Conservation (phyloP, 805 yeast species). For the Candida insectorum region DNA sequence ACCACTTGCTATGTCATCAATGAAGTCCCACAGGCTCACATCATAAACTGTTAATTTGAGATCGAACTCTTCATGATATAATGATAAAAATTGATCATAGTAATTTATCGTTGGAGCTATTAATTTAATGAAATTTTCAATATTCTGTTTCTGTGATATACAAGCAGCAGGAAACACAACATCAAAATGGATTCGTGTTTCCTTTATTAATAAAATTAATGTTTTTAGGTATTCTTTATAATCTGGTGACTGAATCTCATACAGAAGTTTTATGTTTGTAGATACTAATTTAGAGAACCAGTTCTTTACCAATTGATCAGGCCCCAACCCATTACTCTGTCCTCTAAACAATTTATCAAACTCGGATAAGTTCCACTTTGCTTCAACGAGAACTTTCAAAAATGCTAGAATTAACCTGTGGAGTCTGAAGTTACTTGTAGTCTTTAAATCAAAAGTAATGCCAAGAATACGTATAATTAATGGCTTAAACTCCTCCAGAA, state of each 20-base stretch:
- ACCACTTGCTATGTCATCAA: background rate
- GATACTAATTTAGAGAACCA: conserved; percentile 8
- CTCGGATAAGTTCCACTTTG: background rate
- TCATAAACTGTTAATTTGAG: background rate
- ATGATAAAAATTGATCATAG: too few species aligned
- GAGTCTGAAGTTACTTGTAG: conserved; percentile 13
- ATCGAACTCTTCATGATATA: too few species aligned
- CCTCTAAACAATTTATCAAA: background rate
- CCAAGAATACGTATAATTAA: conserved; percentile 20
- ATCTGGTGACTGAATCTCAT: background rate
- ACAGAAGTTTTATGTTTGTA: conserved; percentile 7
- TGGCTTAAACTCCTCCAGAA: too few species aligned
- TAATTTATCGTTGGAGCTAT: background rate
- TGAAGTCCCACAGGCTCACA: background rate
- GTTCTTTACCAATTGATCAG: conserved; percentile 5
- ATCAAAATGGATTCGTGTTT: background rate
- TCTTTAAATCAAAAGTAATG: conserved; percentile 14
- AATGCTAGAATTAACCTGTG: conserved; percentile 14
- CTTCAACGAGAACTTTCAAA: conserved; percentile 5
- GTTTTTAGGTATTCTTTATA: background rate
- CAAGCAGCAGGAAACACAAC: background rate
- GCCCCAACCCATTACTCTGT: conserved; percentile 1
- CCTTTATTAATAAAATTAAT: background rate
- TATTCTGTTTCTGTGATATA: background rate
- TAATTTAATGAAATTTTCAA: background rate